A percentile compares a stretch with the other conserved stretches of the same genome.
phyloP scores from a whole-genome alignment of 2,329 filamentous ascomycete genomes.

The Arthrobotrys musiformis region DNA sequence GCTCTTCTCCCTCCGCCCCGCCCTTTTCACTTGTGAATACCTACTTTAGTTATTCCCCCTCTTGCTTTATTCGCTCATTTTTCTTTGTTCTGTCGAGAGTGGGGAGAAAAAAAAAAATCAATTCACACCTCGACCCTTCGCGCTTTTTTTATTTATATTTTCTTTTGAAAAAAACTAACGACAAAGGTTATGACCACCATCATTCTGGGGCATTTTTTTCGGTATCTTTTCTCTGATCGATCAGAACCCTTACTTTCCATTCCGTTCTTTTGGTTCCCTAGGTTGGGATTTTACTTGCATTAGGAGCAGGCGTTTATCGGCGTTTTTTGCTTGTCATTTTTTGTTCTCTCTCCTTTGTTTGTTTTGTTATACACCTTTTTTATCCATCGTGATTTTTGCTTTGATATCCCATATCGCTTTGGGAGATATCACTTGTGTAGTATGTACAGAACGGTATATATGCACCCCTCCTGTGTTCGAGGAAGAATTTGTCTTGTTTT shows the following conservation, averaged over 20 bases:
- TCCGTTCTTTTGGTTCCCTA: conserved; percentile 26
- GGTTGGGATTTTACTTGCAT: conserved; percentile 24
- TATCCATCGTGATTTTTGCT: neutral
- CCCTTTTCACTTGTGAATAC: too few species aligned
- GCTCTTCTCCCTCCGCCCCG: neutral
- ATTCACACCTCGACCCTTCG: neutral
- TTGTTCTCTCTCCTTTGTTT: neutral
- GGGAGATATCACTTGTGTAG: conserved; percentile 1
- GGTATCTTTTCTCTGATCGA: conserved; percentile 5
- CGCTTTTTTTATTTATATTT: conserved; percentile 16
- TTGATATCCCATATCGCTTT: conserved; percentile 14
- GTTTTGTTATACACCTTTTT: neutral
- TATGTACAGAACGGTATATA: conserved; percentile 36
- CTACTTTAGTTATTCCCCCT: neutral
- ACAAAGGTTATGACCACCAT: conserved; percentile 17
- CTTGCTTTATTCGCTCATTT: neutral
- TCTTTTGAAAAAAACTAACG: conserved; percentile 44
- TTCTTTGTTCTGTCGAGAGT: neutral
- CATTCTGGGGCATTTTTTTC: conserved; percentile 11
- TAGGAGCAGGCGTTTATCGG: conserved; percentile 46
- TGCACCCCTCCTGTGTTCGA: neutral
- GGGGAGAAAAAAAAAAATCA: neutral
- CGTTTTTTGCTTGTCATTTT: conserved; percentile 10
- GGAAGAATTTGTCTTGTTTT: neutral
- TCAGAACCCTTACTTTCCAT: conserved; percentile 16